Base-by-base conservation (phyloP, 495 filamentous ascomycete species). In the Aspergillus kassunensis region DNA sequence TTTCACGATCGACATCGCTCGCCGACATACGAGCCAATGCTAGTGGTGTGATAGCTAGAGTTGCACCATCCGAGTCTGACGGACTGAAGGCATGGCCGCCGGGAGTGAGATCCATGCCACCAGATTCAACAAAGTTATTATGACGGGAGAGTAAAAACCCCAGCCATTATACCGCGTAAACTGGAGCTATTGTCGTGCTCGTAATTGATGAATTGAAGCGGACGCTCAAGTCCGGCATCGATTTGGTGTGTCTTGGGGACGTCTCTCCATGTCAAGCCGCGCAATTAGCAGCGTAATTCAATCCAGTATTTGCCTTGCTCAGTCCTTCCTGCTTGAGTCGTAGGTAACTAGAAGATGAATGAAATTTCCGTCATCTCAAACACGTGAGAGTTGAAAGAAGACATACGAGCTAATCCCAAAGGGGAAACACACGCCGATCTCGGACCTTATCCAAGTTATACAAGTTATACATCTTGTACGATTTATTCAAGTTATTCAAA, bases 1-100 rank as follows among this genome's bases (percentile, higher is more conserved):
- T 66, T 19, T 65, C 65, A 33, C 61, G 61, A 24, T 47, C 59
- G 40, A 47, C 49, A 48, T 57, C 54, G 23, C 39, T 57, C 1
- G 43, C 50, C 8, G 40, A 39, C 19, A 45, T 46, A 21, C 54
- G 54, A 9, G 62, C 45, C 13, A 46, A 23, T 24, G 40, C 46
- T 10, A 56, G 20, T 3, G 49, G 29, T 7, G 47, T 23, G 46
- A 51, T 61, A 15, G 43, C 64, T 39, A 50, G 64, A 55, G 55
- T 61, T 51, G 48, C 36, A 41, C 57, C 44, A 13, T 46, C 44
- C 4, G 44, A n/a, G 25, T 46, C 51, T 30, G 10, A 53, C 46
- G 20, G 44, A 51, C 24, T 41, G 16, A 46, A 35, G 13, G 19
- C 44, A 19, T 33, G 29, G 44, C 48, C n/a, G 16, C 33, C 11